A percentile compares a stretch with the other conserved stretches of the same genome.
Evolutionary conservation across 1,284 basidiomycete species (phyloP).

Genomic region (Hortiboletus rubellus): DNA sequence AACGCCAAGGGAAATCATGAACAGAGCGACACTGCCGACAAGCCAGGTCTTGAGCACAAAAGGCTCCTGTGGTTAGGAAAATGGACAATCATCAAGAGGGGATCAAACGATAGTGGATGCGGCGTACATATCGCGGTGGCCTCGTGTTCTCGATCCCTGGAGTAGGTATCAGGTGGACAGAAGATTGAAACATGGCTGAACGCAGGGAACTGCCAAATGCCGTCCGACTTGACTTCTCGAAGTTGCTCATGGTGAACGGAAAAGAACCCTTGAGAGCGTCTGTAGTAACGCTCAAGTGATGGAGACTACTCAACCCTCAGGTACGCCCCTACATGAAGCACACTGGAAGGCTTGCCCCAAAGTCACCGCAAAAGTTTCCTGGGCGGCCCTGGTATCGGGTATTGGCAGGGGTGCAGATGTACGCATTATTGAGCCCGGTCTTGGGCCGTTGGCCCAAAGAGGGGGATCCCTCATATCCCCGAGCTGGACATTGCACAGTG

Average conservation of each 20-base stretch:
- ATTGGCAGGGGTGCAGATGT: no score
- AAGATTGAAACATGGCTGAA: constrained; percentile 39
- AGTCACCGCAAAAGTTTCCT: constrained; percentile 1
- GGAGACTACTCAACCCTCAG: not conserved
- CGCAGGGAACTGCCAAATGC: constrained; percentile 5
- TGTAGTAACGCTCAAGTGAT: not conserved
- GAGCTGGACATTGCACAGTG: no score
- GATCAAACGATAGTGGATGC: not conserved
- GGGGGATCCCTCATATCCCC: no score
- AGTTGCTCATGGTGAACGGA: constrained; percentile 17
- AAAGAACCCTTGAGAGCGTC: not conserved
- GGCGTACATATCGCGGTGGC: constrained; percentile 46
- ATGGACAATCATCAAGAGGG: not conserved
- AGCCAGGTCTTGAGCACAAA: constrained; percentile 44
- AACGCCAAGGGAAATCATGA: constrained; percentile 50
- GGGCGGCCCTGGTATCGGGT: not conserved
- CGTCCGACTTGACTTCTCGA: not conserved
- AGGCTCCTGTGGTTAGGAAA: constrained; percentile 43
- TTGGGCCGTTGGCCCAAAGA: no score
- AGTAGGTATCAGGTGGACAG: constrained; percentile 49
- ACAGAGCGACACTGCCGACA: constrained; percentile 40
- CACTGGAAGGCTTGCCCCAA: constrained; percentile 14
- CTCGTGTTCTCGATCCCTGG: constrained; percentile 34
- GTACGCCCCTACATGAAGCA: not conserved
- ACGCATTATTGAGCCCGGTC: no score